Base-by-base conservation (phyloP, 768 basidiomycete species). In the Austroboletus festivus region DNA sequence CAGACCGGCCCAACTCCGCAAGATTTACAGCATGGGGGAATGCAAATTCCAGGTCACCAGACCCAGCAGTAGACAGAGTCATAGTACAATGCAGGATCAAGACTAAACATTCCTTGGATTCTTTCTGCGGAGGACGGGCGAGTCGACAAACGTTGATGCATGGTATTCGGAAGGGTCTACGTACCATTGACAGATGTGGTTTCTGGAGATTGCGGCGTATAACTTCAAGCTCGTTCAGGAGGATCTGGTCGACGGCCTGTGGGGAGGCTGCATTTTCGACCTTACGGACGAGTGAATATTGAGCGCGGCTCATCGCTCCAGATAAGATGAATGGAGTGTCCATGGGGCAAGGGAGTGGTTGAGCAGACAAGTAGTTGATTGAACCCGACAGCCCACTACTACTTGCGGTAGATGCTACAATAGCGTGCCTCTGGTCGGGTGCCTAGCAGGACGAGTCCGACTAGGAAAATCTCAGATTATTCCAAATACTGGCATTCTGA, bases 311-410 rank as follows among this genome's bases (percentile, higher is more conserved):
- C 52, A 84, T 70, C 20, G 90, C 89, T 40, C 89, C 87, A 31
- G 90, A 93, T 9, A 84, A 83, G 40, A 77, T 70, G 65, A 86
- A 91, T 8, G 89, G 83, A 2, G 89, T 79, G n/a, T 89, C 79
- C 86, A 89, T 89, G 42, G 8, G 37, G 35, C 16, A 8, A n/a
- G 13, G 4, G 35, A 28, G 28, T 6, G 28, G 28, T 28, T 28
- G 28, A 28, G 35, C 8, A 18, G 18, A 4, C 16, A 18, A 11
- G n/a, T 4, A n/a, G 50, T 35, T 21, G 20, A n/a, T 18, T n/a
- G 44, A 41, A 16, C n/a, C n/a, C n/a, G n/a, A n/a, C n/a, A n/a
- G n/a, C n/a, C n/a, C n/a, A n/a, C n/a, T n/a, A n/a, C n/a, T n/a
- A n/a, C n/a, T n/a, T n/a, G n/a, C n/a, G n/a, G n/a, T n/a, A 19